Conservation (phyloP, 345 rosid genomes). For the Lumnitzera racemosa region DNA sequence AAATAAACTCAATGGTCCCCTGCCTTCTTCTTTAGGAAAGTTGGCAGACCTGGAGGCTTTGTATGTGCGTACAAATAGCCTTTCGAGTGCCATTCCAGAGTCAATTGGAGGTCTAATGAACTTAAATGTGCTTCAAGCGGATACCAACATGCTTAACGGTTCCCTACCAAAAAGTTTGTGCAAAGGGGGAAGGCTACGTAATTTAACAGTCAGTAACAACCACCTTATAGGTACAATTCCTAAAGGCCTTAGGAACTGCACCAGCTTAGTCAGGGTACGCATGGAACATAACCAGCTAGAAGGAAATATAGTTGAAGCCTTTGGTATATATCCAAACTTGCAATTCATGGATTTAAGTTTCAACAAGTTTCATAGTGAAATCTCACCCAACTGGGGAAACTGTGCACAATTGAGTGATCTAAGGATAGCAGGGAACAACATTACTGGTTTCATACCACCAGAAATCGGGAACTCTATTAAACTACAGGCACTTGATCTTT, state of each 20-base stretch:
- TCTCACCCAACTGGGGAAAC: conserved; percentile 23
- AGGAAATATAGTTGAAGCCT: conserved; percentile 14
- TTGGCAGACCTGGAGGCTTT: conserved; percentile 17
- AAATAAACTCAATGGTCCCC: background rate
- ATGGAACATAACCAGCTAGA: conserved; percentile 16
- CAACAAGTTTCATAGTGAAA: conserved; percentile 16
- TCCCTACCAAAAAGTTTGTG: background rate
- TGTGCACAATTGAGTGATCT: background rate
- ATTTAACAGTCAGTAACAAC: conserved; percentile 5
- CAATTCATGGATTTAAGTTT: conserved; percentile 16
- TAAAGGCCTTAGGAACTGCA: conserved; percentile 20
- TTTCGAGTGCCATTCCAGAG: conserved; percentile 21
- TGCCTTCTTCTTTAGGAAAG: conserved; percentile 20
- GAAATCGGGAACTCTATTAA: conserved; percentile 13
- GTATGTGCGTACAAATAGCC: conserved; percentile 20
- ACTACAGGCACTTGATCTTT: conserved; percentile 1
- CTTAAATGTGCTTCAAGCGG: background rate
- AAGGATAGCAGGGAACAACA: conserved; percentile 7
- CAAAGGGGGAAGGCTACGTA: background rate
- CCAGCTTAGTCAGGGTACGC: conserved; percentile 15
- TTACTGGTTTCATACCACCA: conserved; percentile 20
- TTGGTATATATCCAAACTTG: conserved; percentile 16
- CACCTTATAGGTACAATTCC: conserved; percentile 16
- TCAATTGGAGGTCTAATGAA: conserved; percentile 13
- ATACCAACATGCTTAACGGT: background rate